Evolutionary conservation across 441 rosid species (phyloP).

Genomic region (Pelargonium fulgidum): DNA sequence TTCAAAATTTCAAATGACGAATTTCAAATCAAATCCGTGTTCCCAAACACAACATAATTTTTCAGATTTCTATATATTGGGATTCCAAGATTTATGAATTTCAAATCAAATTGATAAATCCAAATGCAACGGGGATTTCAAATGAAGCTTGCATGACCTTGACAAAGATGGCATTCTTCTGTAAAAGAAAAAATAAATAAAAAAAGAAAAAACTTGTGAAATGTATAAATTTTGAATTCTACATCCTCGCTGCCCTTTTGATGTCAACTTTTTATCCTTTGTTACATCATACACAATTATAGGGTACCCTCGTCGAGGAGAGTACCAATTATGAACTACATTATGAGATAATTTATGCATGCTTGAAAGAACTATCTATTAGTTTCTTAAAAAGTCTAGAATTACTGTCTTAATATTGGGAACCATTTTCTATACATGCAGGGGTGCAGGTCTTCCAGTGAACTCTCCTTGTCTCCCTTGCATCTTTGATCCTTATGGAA

Average conservation of each 20-base stretch:
- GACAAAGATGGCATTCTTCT: background rate
- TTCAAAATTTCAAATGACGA: too few relatives aligned
- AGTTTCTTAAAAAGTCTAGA: background rate
- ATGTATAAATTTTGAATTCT: background rate
- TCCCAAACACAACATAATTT: too few relatives aligned
- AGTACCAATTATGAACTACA: background rate
- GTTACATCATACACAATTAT: background rate
- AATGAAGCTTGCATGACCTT: background rate
- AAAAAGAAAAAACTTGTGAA: background rate
- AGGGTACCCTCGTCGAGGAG: background rate
- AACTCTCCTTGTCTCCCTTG: slow-evolving; percentile 64
- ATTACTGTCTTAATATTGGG: background rate
- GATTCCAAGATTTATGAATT: too few relatives aligned
- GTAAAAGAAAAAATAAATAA: too few relatives aligned
- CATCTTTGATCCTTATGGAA: slow-evolving; percentile 77
- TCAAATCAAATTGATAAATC: too few relatives aligned
- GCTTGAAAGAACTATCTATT: background rate
- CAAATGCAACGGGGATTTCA: background rate
- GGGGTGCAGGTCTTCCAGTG: slow-evolving; percentile 91
- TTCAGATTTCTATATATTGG: too few relatives aligned
- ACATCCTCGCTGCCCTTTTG: background rate
- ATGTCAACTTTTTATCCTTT: background rate
- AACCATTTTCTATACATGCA: slow-evolving; percentile 19
- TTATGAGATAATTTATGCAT: background rate
- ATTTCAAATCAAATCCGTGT: too few relatives aligned